Evolutionary conservation across 2,329 filamentous ascomycete species (phyloP), one percentile per base, ranked within the genome.

Genomic region (Colletotrichum truncatum): DNA sequence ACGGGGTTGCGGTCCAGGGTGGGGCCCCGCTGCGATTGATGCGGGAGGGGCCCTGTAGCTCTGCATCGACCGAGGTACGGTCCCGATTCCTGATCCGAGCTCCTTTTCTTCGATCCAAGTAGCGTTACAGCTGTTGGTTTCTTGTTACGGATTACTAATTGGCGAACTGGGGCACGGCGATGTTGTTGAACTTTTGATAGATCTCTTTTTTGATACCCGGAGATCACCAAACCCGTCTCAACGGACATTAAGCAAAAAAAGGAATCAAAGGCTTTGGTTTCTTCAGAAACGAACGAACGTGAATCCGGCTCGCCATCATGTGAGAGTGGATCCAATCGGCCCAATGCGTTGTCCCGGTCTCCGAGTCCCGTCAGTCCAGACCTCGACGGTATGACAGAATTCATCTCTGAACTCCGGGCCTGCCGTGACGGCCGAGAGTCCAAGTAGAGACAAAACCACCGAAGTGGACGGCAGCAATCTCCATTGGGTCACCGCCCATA

Each of bases 331-430:
- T 4, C 10, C 39, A 23, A 36, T 65, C 62, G 56, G 62, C 14
- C 28, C 25, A 65, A 55, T 65, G n/a, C 8, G 41, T 55, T 62
- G 41, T 55, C 45, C 62, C 57, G 62, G 62, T 36, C 55, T 32
- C 62, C 62, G 62, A 64, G 32, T 55, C 53, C 49, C 41, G 30
- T 11, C 21, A 1, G 57, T 6, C 34, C 34, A 32, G 34, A 18
- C 49, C 55, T 49, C 21, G 30, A 46, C 43, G 46, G 46, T 28
- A 28, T 34, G 43, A 25, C 43, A 46, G 25, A 18, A 32, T 12
- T 16, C 14, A n/a, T 21, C 32, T 34, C n/a, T 43, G 32, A 57
- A 26, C 30, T 51, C 59, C 59, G 43, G 48, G 26, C n/a, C 39
- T 48, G 38, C 56, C 56, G 46, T 46, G 9, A 14, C 61, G 55